Evolutionary conservation across 257 asterid species (phyloP), one percentile per base, ranked within the genome.

Genomic region (Lycium ferocissimum): DNA sequence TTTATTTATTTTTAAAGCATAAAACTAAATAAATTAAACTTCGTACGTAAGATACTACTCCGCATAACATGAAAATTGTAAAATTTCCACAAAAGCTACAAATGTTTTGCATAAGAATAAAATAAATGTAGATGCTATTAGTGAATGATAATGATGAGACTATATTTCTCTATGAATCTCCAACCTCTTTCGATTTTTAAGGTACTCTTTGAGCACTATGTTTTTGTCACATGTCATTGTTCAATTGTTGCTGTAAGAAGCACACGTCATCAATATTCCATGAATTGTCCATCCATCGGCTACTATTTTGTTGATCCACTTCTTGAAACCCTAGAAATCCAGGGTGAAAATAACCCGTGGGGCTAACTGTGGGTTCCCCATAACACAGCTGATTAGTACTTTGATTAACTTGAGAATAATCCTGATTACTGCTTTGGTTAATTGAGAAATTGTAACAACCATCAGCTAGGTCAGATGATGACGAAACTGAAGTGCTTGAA

Each of bases 261-360:
- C 94, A 93, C 83, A 86, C 51, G 59, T 93, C 98, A 53, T 94
- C 98, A 11, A 82, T 88, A 38, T 85, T 88, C 98, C 98, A 93
- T 84, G 91, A 82, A 76, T 53, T 86, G 87, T 91, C 92, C 90
- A 91, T 91, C 97, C 95, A 91, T 79, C 76, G 89, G 18, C 26
- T 20, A 20, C 5, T 86, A 88, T 85, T 86, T 26, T 88, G 82
- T 33, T 78, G 82, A 63, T 90, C 97, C 85, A 84, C 83, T 65
- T 63, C 82, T 78, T 78, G 82, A 11, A 26, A 54, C 37, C 66
- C 83, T 33, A 90, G 91, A 76, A 91, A 37, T 78, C 91, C 96
- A 66, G 84, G 96, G 89, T 88, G 84, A 47, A 83, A 84, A 83
- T 82, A 88, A 37, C 87, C 92, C 0, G 83, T 83, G 1, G 94